Conservation (phyloP, 2,329 filamentous ascomycete species). For the Cercospora sp. region DNA sequence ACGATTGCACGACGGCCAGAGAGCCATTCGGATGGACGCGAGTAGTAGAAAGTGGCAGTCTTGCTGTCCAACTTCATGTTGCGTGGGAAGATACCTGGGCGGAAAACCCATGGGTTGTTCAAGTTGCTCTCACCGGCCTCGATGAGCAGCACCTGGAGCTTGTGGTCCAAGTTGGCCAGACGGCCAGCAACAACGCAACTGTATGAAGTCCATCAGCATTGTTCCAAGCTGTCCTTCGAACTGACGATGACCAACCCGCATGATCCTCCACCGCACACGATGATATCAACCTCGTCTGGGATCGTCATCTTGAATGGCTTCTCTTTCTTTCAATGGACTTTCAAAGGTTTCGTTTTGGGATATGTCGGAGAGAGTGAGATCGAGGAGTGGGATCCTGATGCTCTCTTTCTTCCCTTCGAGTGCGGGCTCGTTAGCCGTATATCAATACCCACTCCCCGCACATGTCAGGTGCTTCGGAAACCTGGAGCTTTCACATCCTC, state of each 20-base stretch:
- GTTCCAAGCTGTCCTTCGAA: neutral
- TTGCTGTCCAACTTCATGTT: constrained; percentile 82
- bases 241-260: constrained; percentile 52
- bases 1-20: constrained; percentile 70
- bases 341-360: constrained; percentile 9
- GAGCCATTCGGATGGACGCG: constrained; percentile 70
- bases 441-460: constrained; percentile 30
- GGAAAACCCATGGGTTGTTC: constrained; percentile 76
- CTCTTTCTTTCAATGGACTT: constrained; percentile 14
- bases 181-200: constrained; percentile 54
- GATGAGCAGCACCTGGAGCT: constrained; percentile 68
- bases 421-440: constrained; percentile 24
- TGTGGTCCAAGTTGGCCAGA: constrained; percentile 74
- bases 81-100: constrained; percentile 70
- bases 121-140: constrained; percentile 71
- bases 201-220: constrained; percentile 37
- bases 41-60: constrained; percentile 80
- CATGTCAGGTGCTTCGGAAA: constrained; percentile 24
- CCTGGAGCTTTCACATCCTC: constrained; percentile 21
- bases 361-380: constrained; percentile 12
- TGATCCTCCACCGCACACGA: constrained; percentile 73
- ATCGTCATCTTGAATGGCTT: constrained; percentile 54
- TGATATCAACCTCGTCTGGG: constrained; percentile 78
- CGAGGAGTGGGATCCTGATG: constrained; percentile 21
- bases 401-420: constrained; percentile 5